Percentiles rank a stretch among this genome's conserved stretches.
Evolutionary conservation across 805 yeast species (phyloP).

Genomic region (Millerozyma miso): DNA sequence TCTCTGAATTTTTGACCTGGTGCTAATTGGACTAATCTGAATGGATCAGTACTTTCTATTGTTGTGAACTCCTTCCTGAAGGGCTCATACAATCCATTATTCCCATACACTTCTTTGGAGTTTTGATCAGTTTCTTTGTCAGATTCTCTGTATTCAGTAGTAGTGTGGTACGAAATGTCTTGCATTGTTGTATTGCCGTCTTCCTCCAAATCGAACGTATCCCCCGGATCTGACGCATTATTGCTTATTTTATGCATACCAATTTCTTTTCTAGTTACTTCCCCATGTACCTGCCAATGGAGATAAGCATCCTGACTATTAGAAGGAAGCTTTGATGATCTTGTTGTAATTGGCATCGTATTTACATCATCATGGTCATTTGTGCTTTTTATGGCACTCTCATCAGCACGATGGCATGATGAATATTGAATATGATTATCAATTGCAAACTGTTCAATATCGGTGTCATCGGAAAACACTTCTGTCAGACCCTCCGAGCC

Average conservation of each 20-base stretch:
- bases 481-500: conserved; percentile 6
- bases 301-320: conserved; percentile 26
- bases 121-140: neutral
- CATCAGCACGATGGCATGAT: conserved; percentile 8
- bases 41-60: conserved; percentile 12
- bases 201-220: too few relatives aligned
- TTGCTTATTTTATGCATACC: neutral
- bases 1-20: conserved; percentile 38
- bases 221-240: too few relatives aligned
- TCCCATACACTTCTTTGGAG: neutral
- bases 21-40: conserved; percentile 17
- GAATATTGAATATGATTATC: conserved; percentile 10
- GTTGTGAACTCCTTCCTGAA: conserved; percentile 8
- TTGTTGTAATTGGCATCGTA: neutral
- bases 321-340: conserved; percentile 12
- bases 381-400: conserved; percentile 12
- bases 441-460: neutral
- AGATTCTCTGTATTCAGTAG: too few relatives aligned
- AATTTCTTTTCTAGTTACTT: conserved; percentile 9
- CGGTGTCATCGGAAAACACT: conserved; percentile 2
- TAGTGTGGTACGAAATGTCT: too few relatives aligned
- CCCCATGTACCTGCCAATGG: conserved; percentile 28
- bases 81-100: conserved; percentile 12
- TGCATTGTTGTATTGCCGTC: conserved; percentile 1
- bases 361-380: neutral